These are phyloP conservation scores for Wickerhamomyces sp. DNA, from an alignment of 1,139 yeast species.

Conservation along the genomic window DNA sequence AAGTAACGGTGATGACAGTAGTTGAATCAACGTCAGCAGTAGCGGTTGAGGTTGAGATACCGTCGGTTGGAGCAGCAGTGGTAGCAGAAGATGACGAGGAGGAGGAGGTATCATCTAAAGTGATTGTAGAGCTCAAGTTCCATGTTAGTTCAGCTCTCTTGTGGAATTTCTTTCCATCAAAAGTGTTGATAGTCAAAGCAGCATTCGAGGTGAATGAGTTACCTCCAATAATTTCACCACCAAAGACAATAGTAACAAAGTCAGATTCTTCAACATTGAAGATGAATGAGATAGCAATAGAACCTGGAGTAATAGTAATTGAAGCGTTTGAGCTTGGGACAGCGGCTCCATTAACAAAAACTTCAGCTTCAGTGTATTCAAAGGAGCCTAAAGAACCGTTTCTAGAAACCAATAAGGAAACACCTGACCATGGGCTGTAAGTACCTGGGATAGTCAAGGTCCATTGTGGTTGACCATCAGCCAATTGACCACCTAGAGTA, in stretches of 20 bases:
- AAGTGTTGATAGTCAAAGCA: slow-evolving; percentile 2
- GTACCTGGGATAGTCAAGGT: slow-evolving; percentile 2
- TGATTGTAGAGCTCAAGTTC: slow-evolving; percentile 1
- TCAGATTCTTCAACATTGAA: not conserved
- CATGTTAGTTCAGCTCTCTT: slow-evolving; percentile 2
- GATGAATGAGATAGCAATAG: not conserved
- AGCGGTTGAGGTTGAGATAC: not conserved
- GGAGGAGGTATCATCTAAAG: slow-evolving; percentile 1
- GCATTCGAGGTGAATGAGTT: slow-evolving; percentile 1
- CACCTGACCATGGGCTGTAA: slow-evolving; percentile 4
- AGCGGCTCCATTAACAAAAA: not conserved
- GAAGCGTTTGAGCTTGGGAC: not conserved
- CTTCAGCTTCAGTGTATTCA: slow-evolving; percentile 1
- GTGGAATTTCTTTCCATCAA: slow-evolving; percentile 1
- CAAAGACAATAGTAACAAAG: not conserved
- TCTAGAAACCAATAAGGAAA: slow-evolving; percentile 2
- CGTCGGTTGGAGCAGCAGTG: not conserved
- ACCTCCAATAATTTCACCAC: slow-evolving; percentile 1
- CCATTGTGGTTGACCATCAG: slow-evolving; percentile 4
- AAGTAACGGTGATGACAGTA: slow-evolving; percentile 35
- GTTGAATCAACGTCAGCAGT: slow-evolving; percentile 16
- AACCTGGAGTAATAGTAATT: not conserved
- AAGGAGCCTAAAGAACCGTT: not conserved
- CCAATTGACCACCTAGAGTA: not conserved
- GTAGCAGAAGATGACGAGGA: not conserved